A percentile compares a stretch with the other conserved stretches of the same genome.
Evolutionary conservation across 2,329 filamentous ascomycete species (phyloP).

Genomic region (Aspergillus brunneoviolaceus): DNA sequence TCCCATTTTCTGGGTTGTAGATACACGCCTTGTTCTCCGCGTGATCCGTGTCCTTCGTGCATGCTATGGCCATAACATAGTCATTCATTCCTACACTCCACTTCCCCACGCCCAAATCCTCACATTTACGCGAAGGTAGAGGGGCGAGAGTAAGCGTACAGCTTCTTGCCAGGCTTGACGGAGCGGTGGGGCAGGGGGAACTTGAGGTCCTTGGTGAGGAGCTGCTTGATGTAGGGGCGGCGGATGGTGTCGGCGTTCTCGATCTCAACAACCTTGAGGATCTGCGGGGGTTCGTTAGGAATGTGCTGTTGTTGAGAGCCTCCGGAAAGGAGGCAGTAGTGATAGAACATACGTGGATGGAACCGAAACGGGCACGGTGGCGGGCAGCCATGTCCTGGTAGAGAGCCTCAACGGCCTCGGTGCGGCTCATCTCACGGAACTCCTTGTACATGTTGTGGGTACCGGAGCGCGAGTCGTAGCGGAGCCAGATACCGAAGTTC

Average conservation of each 20-base stretch:
- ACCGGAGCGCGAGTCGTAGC: slow-evolving; percentile 98
- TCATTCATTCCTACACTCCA: slow-evolving; percentile 44
- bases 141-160: slow-evolving; percentile 90
- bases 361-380: slow-evolving; percentile 96
- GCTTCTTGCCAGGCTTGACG: slow-evolving; percentile 80
- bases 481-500: slow-evolving; percentile 99
- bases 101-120: slow-evolving; percentile 35
- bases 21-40: slow-evolving; percentile 37
- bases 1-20: slow-evolving; percentile 34
- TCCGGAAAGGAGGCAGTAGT: background rate
- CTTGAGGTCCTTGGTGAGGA: slow-evolving; percentile 88
- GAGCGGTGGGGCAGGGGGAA: slow-evolving; percentile 99
- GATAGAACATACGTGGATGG: slow-evolving; percentile 80
- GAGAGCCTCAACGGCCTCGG: slow-evolving; percentile 90
- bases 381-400: slow-evolving; percentile 99
- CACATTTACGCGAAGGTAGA: slow-evolving; percentile 91
- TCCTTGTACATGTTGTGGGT: slow-evolving; percentile 99
- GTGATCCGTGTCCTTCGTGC: slow-evolving; percentile 40
- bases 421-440: slow-evolving; percentile 98
- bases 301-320: background rate
- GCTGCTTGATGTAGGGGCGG: slow-evolving; percentile 99
- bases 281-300: slow-evolving; percentile 54
- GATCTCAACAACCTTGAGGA: slow-evolving; percentile 97
- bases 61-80: slow-evolving; percentile 45
- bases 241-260: slow-evolving; percentile 93